Base-by-base conservation (phyloP, 2,329 filamentous ascomycete genomes). In the Penicillium carneum region DNA sequence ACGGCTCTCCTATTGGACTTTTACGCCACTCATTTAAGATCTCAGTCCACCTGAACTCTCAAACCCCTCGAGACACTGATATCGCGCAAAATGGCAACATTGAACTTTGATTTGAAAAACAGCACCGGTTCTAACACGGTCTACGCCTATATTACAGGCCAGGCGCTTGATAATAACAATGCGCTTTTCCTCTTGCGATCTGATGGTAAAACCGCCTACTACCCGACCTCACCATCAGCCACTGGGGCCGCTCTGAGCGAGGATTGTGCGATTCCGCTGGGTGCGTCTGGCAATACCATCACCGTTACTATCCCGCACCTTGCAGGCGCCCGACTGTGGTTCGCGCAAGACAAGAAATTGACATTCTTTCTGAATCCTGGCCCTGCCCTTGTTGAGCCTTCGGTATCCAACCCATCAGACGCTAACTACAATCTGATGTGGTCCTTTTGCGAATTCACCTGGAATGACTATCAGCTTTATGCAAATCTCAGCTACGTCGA, bases 401-500 rank as follows among this genome's bases (percentile, higher is more conserved):
- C 87, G 10, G 86, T 89, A 29, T 89, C 86, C 34, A 93, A 93
- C 74, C 74, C 82, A 0, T 74, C 82, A 0, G 89, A 91, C 69
- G 76, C 82, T 2, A 91, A 90, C 73, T 87, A 87, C 71, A 78
- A 84, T 38, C 77, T 84, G 47, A 77, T 82, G 61, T 91, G 88
- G 88, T 84, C 83, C 31, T 91, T 91, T 72, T 87, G 84, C 78
- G 89, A 91, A 76, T 88, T 90, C 69, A 89, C 88, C 16, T 89
- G 84, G 76, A 90, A 90, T 74, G 69, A 76, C 38, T 70, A 74
- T 34, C 82, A 90, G 74, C 77, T 90, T 5, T 91, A 86, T 71
- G 87, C 85, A 68, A 90, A 90, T 68, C 88, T 93, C 69, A 87
- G 83, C 63, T 89, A 90, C 73, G 91, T 93, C 55, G 90, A 93